Percentiles rank a stretch among this genome's conserved stretches.
phyloP scores from a whole-genome alignment of 1,139 yeast genomes.

The Hanseniaspora uvarum region DNA sequence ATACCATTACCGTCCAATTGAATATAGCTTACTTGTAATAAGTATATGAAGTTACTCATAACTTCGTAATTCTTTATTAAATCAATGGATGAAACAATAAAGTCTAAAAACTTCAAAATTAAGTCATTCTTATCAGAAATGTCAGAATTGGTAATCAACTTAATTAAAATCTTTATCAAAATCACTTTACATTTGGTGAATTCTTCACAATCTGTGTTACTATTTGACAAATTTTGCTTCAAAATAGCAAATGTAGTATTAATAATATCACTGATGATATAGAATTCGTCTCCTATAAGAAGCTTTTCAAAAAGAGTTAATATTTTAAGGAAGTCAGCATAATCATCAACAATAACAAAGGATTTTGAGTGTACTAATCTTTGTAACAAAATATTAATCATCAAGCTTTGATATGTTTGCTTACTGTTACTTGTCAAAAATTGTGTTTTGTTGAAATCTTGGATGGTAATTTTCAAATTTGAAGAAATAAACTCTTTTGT shows the following conservation, averaged over 20 bases:
- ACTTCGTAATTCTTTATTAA: conserved; percentile 28
- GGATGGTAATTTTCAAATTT: not conserved
- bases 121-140: conserved; percentile 28
- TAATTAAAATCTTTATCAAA: conserved; percentile 28
- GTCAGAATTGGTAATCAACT: conserved; percentile 19
- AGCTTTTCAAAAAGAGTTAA: conserved; percentile 39
- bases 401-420: conserved; percentile 1
- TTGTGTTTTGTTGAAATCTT: not conserved
- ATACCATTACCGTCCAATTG: conserved; percentile 23
- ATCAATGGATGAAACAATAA: conserved; percentile 28
- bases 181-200: conserved; percentile 29
- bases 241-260: conserved; percentile 30
- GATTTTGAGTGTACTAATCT: not conserved
- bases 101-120: conserved; percentile 29
- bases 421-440: conserved; percentile 1
- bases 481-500: not conserved
- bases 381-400: not conserved
- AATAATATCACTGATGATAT: conserved; percentile 36
- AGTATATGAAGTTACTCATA: conserved; percentile 28
- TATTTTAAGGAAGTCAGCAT: not conserved
- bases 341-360: conserved; percentile 21
- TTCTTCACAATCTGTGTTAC: conserved; percentile 24
- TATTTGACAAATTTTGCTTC: conserved; percentile 25
- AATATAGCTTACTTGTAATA: conserved; percentile 29
- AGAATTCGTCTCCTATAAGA: conserved; percentile 47